Evolutionary conservation across 1,139 yeast species (phyloP), one percentile per base, ranked within the genome.

Genomic region (Geotrichum aggregatum): DNA sequence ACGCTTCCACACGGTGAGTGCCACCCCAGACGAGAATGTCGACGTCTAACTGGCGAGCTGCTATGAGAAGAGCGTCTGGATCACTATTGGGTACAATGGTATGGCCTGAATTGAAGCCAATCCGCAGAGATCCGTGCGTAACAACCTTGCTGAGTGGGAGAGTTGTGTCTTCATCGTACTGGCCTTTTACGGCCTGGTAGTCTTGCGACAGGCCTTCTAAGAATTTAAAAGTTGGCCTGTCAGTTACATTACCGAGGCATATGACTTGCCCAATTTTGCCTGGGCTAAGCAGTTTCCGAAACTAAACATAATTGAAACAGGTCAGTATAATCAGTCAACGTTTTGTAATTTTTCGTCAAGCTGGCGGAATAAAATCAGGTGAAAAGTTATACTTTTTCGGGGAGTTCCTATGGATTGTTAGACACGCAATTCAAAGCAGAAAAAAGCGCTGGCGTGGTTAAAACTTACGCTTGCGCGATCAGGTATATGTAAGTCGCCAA

Each of bases 1-100:
- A 92, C 0, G 97, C 96, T 65, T 92, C 98, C 6, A 88, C 95
- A 58, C 82, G 80, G 66, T 88, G 96, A 1, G 96, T 84, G 0
- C 96, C 96, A n/a, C 98, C 98, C 87, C 95, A 88, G n/a, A 92
- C 75, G 61, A 92, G 74, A 8, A 92, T 78, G 68, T 92, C 98
- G 44, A 87, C 98, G 66, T 91, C 95, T 74, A 91, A 74, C 69
- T 89, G 92, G 56, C 98, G 76, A 0, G 98, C 96, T 55, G 87
- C 77, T 1, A 86, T 80, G 61, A 87, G 75, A 55, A 92, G 74
- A 44, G 95, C 83, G 62, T 91, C 79, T 2, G 97, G 95, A 63
- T 92, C 98, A 44, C 82, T 81, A 57, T 82, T 80, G 1, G 98
- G 98, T 10, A 91, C 83, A 2, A 89, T 75, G 34, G 86, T 84